Evolutionary conservation across 2,329 filamentous ascomycete genomes (phyloP).

Genomic region (Metarhizium album): DNA sequence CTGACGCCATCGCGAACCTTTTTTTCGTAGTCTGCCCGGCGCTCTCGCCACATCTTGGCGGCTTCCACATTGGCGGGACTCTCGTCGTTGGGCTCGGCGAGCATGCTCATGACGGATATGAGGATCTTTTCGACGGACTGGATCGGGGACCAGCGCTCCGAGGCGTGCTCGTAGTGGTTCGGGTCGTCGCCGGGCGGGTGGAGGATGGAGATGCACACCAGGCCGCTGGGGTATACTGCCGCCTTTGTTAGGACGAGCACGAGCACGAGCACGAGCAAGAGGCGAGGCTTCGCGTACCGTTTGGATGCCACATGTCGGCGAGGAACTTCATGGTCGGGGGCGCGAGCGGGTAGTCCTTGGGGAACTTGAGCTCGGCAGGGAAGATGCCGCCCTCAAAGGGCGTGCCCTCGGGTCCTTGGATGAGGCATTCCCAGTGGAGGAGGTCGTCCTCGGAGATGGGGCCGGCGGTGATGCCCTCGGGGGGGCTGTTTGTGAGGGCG

Average conservation of each 20-base stretch:
- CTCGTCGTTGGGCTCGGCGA: conserved; percentile 94
- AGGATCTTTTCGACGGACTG: conserved; percentile 97
- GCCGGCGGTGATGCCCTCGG: conserved; percentile 94
- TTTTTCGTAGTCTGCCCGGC: conserved; percentile 71
- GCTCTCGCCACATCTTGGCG: conserved; percentile 90
- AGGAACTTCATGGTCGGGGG: conserved; percentile 95
- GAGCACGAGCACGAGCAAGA: neutral
- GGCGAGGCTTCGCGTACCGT: conserved; percentile 64
- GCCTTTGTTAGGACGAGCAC: neutral
- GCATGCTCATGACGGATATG: conserved; percentile 96
- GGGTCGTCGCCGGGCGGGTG: conserved; percentile 94
- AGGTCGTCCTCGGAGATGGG: conserved; percentile 91
- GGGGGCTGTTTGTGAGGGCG: conserved; percentile 82
- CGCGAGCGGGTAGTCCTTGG: conserved; percentile 91
- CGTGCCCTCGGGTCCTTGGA: conserved; percentile 89
- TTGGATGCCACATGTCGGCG: conserved; percentile 91
- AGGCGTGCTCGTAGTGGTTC: conserved; percentile 95
- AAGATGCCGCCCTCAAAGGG: conserved; percentile 95
- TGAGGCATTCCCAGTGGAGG: conserved; percentile 91
- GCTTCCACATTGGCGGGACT: conserved; percentile 94
- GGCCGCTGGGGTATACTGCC: conserved; percentile 77
- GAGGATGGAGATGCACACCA: conserved; percentile 97
- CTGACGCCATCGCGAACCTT: conserved; percentile 76
- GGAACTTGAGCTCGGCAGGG: conserved; percentile 88
- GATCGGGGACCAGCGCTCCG: conserved; percentile 91